These are phyloP conservation scores for Colletotrichum sp. DNA, from an alignment of 2,329 filamentous ascomycete species.

Conservation along the genomic window DNA sequence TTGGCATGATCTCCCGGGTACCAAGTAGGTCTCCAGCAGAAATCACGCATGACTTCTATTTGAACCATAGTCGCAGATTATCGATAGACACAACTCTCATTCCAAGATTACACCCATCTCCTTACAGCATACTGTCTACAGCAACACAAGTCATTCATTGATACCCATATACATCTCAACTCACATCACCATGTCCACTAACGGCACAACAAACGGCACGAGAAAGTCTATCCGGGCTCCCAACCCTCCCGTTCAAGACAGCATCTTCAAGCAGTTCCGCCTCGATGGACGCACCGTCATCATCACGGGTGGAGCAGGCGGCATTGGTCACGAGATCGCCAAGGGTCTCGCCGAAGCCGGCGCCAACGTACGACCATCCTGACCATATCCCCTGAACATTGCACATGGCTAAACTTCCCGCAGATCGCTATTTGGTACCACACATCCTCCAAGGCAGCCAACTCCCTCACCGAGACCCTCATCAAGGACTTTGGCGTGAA, in stretches of 20 bases:
- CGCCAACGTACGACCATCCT: slow-evolving; percentile 9
- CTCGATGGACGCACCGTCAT: slow-evolving; percentile 15
- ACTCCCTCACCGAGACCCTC: neutral
- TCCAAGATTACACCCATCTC: neutral
- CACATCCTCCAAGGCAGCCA: neutral
- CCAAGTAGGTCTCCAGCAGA: neutral
- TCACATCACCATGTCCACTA: neutral
- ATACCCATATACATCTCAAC: too few relatives aligned
- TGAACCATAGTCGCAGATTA: neutral
- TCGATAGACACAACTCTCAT: neutral
- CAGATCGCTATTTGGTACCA: slow-evolving; percentile 12
- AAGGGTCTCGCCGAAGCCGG: slow-evolving; percentile 7
- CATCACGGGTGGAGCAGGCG: slow-evolving; percentile 1
- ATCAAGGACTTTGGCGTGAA: slow-evolving; percentile 1
- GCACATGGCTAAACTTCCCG: neutral
- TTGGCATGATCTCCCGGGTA: neutral
- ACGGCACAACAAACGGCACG: neutral
- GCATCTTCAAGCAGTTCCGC: slow-evolving; percentile 14
- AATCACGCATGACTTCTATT: neutral
- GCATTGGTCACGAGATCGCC: slow-evolving; percentile 7
- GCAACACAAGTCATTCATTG: neutral
- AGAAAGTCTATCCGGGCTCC: slow-evolving; percentile 8
- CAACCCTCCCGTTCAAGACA: neutral
- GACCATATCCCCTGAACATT: too few relatives aligned
- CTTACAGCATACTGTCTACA: neutral